Conservation (phyloP, 768 basidiomycete species). For the Coprinopsis sp. region DNA sequence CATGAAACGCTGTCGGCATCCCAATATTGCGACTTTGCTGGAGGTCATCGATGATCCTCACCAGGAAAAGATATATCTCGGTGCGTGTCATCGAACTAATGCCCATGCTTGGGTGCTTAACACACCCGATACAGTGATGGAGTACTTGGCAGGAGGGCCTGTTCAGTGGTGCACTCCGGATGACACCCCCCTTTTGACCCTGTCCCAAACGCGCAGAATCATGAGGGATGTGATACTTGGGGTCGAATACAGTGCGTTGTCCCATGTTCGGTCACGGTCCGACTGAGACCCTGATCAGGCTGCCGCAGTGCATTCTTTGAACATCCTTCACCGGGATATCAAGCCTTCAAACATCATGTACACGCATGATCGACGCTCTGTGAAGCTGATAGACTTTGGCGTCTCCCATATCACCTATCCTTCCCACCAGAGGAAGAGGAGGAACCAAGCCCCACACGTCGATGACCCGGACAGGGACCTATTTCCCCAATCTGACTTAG, state of each 20-base stretch:
- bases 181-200: slow-evolving; percentile 28
- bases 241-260: slow-evolving; percentile 36
- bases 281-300: background rate
- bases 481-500: slow-evolving; percentile 36
- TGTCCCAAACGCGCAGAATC: slow-evolving; percentile 36
- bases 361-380: slow-evolving; percentile 40
- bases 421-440: slow-evolving; percentile 9
- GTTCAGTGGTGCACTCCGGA: slow-evolving; percentile 33
- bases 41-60: slow-evolving; percentile 89
- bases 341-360: slow-evolving; percentile 88
- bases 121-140: slow-evolving; percentile 40
- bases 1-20: slow-evolving; percentile 78
- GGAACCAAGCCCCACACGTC: slow-evolving; percentile 5
- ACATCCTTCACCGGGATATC: slow-evolving; percentile 85
- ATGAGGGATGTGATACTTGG: slow-evolving; percentile 39
- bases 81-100: no score
- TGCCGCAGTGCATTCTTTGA: slow-evolving; percentile 35
- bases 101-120: no score
- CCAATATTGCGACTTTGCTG: slow-evolving; percentile 71
- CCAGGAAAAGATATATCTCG: slow-evolving; percentile 80
- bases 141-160: slow-evolving; percentile 38
- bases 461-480: slow-evolving; percentile 21
- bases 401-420: slow-evolving; percentile 32
- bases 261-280: background rate
- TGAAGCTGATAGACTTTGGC: slow-evolving; percentile 92